These are phyloP conservation scores for Pseudogymnoascus sp. DNA, from an alignment of 2,329 filamentous ascomycete genomes.

Conservation along the genomic window DNA sequence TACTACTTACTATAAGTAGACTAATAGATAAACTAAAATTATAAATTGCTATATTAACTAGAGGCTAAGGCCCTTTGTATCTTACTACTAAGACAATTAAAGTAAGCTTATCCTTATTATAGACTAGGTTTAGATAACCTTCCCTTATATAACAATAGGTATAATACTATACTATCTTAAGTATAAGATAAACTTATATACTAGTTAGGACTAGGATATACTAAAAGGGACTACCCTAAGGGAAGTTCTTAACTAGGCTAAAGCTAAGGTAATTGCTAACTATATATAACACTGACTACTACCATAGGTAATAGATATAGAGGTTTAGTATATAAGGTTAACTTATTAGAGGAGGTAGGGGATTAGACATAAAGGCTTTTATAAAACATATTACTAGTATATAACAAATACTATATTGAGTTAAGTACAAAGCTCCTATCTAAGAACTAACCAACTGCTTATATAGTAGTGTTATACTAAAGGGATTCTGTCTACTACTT, in stretches of 20 bases:
- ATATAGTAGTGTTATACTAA: no score
- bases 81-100: neutral
- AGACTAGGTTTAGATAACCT: neutral
- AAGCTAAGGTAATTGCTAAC: neutral
- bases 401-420: no score
- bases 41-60: neutral
- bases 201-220: neutral
- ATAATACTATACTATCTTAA: neutral
- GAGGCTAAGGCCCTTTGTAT: neutral
- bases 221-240: neutral
- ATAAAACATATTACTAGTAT: no score
- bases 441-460: no score
- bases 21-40: no score
- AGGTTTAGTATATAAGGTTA: no score
- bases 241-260: neutral
- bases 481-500: no score
- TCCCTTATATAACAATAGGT: neutral
- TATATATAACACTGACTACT: no score
- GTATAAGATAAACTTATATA: neutral
- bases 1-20: neutral
- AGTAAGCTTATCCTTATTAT: neutral
- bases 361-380: no score
- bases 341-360: no score
- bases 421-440: no score
- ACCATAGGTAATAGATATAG: no score